phyloP scores from a whole-genome alignment of 2,329 filamentous ascomycete species.

The Botryosphaeria agaves region DNA sequence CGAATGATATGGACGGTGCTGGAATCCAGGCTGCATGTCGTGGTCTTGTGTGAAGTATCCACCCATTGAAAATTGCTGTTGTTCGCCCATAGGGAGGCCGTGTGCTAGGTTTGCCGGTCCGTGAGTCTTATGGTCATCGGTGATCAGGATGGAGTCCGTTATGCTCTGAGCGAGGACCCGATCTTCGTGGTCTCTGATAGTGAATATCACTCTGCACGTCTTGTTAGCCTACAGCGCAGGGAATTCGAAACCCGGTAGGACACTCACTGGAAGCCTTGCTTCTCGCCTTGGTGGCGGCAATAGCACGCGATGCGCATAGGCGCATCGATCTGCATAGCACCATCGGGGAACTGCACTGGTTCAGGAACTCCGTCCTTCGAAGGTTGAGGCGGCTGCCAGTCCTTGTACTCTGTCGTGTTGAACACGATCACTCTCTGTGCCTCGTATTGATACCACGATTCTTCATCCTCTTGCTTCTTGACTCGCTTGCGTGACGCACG shows the following conservation, averaged over 20 bases:
- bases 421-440: slow-evolving; percentile 73
- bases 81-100: no score
- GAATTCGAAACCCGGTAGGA: no score
- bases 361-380: slow-evolving; percentile 17
- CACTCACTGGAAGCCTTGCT: slow-evolving; percentile 57
- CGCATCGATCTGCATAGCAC: slow-evolving; percentile 60
- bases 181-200: slow-evolving; percentile 65
- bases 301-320: slow-evolving; percentile 97
- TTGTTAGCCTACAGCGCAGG: slow-evolving; percentile 8
- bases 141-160: slow-evolving; percentile 85
- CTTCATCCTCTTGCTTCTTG: slow-evolving; percentile 84
- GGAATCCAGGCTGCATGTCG: no score
- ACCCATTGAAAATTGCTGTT: no score
- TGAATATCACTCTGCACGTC: slow-evolving; percentile 60
- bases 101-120: no score
- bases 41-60: no score
- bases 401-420: slow-evolving; percentile 74
- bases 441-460: slow-evolving; percentile 69
- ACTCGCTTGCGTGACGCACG: slow-evolving; percentile 82
- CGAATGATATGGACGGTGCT: slow-evolving; percentile 42
- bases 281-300: slow-evolving; percentile 87
- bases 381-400: slow-evolving; percentile 46
- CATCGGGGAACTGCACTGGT: slow-evolving; percentile 22
- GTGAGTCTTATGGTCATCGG: slow-evolving; percentile 92
- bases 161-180: slow-evolving; percentile 70